Evolutionary conservation across 2,329 filamentous ascomycete species (phyloP).

Genomic region (Cyclaneusma minus): DNA sequence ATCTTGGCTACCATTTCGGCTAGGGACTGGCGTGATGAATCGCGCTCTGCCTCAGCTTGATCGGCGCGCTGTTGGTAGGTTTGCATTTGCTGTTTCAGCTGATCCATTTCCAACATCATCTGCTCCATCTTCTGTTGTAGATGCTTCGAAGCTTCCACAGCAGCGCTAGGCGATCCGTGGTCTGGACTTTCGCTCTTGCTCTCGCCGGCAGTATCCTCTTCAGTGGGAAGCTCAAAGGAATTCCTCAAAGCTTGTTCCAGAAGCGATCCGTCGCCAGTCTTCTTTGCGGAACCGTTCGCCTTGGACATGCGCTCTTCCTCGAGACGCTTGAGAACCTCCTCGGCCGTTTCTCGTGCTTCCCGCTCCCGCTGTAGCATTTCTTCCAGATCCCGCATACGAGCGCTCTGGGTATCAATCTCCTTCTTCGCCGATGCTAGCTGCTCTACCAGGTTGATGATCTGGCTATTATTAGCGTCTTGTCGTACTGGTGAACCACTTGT

Average conservation of each 20-base stretch:
- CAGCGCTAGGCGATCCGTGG: conserved; percentile 4
- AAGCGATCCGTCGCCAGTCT: conserved; percentile 22
- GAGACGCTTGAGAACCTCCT: conserved; percentile 62
- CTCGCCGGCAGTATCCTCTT: conserved; percentile 12
- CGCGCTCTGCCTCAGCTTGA: conserved; percentile 62
- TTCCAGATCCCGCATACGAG: conserved; percentile 69
- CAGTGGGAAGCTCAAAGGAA: conserved; percentile 29
- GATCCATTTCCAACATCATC: conserved; percentile 67
- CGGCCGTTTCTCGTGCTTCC: conserved; percentile 66
- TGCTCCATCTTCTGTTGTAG: conserved; percentile 59
- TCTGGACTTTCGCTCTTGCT: background rate
- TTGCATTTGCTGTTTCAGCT: conserved; percentile 68
- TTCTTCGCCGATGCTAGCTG: conserved; percentile 70
- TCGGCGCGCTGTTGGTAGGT: conserved; percentile 65
- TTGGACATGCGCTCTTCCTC: conserved; percentile 35
- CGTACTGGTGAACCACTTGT: conserved; percentile 27
- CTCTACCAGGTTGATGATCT: conserved; percentile 74
- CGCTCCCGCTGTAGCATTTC: conserved; percentile 64
- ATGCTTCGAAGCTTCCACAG: conserved; percentile 23
- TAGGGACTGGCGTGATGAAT: conserved; percentile 56
- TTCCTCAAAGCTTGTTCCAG: conserved; percentile 29
- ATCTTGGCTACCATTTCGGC: conserved; percentile 81
- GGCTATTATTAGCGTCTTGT: conserved; percentile 43
- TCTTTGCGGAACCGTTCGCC: conserved; percentile 23
- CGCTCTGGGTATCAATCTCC: conserved; percentile 71